phyloP scores from a whole-genome alignment of 192 early-diverging fungal genomes.

The Umbelopsis ramanniana region DNA sequence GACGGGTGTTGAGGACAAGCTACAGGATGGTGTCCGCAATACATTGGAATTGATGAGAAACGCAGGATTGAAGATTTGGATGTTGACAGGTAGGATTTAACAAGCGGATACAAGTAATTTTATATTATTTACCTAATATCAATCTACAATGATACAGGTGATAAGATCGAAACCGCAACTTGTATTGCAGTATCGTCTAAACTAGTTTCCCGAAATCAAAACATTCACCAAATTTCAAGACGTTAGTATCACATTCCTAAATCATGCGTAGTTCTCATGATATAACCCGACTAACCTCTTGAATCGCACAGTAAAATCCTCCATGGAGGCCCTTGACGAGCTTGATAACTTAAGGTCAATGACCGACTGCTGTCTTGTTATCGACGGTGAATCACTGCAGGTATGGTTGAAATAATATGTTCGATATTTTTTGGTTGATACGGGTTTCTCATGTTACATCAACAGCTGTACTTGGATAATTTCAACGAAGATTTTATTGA shows the following conservation, averaged over 20 bases:
- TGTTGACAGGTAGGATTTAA: constrained; percentile 73
- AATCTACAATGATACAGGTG: constrained; percentile 48
- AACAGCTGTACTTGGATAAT: constrained; percentile 73
- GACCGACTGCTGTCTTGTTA: constrained; percentile 81
- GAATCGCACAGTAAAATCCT: constrained; percentile 41
- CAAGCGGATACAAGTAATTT: not conserved
- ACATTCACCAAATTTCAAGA: constrained; percentile 79
- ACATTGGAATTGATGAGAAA: constrained; percentile 90
- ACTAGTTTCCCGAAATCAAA: constrained; percentile 85
- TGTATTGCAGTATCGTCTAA: constrained; percentile 94
- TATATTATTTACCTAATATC: not conserved
- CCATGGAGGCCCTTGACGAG: constrained; percentile 65
- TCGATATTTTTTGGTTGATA: not conserved
- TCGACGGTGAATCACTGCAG: constrained; percentile 91
- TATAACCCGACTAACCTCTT: not conserved
- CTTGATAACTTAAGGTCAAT: constrained; percentile 73
- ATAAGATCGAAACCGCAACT: constrained; percentile 97
- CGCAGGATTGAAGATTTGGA: constrained; percentile 94
- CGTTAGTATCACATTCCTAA: constrained; percentile 40
- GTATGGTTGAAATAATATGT: constrained; percentile 25
- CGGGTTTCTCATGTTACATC: not conserved
- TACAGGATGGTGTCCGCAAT: constrained; percentile 90
- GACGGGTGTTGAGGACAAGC: constrained; percentile 95
- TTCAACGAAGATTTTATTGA: constrained; percentile 80
- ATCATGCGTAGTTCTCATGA: not conserved